These are phyloP conservation scores for Peribolospora baueri DNA, from an alignment of 768 basidiomycete species.

Conservation along the genomic window DNA sequence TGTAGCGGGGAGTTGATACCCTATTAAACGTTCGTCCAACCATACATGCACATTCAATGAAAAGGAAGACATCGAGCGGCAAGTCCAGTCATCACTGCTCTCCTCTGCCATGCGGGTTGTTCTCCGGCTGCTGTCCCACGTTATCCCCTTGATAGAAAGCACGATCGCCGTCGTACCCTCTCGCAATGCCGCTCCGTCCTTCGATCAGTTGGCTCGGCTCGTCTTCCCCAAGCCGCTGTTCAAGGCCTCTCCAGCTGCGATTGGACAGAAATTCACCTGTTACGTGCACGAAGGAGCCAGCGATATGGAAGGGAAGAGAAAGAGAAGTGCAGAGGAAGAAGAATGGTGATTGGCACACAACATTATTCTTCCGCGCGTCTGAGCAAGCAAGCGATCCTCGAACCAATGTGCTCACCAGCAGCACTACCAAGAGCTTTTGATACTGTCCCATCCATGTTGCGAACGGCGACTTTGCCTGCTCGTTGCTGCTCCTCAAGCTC, in stretches of 20 bases:
- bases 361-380: no score
- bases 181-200: slow-evolving; percentile 68
- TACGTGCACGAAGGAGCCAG: slow-evolving; percentile 1
- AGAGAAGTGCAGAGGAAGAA: neutral
- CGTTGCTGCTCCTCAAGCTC: no score
- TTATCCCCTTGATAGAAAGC: slow-evolving; percentile 1
- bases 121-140: no score
- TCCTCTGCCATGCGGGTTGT: no score
- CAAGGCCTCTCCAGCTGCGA: slow-evolving; percentile 59
- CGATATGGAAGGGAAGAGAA: neutral
- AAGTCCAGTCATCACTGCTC: no score
- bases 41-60: neutral
- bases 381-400: no score
- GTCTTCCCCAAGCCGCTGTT: slow-evolving; percentile 50
- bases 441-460: no score
- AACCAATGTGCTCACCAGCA: no score
- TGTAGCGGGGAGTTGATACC: neutral
- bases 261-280: slow-evolving; percentile 45
- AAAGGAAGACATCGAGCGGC: no score
- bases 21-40: neutral
- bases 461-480: no score
- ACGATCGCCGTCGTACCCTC: slow-evolving; percentile 46
- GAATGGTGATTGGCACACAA: neutral
- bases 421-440: no score
- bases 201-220: slow-evolving; percentile 61